Evolutionary conservation across 176 grass and related monocot species (phyloP).

Genomic region (Aegilops tauschii): DNA sequence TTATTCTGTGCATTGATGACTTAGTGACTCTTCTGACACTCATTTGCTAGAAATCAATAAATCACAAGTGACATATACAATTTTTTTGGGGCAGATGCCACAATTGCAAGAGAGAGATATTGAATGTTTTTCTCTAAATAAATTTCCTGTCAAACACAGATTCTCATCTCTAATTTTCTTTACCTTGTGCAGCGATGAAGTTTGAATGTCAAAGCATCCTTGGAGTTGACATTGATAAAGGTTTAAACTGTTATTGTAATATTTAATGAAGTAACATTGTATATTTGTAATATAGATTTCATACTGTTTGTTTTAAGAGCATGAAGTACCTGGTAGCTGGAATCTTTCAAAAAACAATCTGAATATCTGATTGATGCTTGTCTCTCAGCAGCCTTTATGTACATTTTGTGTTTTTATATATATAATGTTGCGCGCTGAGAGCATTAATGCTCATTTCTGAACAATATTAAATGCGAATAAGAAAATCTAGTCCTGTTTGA

Average conservation of each 20-base stretch:
- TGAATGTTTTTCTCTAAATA: neutral
- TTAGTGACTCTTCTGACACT: neutral
- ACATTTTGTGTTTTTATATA: neutral
- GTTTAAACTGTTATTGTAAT: conserved; percentile 28
- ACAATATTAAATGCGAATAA: neutral
- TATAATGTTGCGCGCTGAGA: neutral
- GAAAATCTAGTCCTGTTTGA: neutral
- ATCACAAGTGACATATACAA: neutral
- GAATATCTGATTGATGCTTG: neutral
- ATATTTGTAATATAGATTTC: neutral
- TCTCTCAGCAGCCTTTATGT: neutral
- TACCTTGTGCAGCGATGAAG: conserved; percentile 67
- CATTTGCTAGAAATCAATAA: neutral
- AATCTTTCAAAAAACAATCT: neutral
- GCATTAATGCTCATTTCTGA: neutral
- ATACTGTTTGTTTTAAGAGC: neutral
- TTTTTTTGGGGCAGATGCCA: neutral
- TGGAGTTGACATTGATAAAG: conserved; percentile 92
- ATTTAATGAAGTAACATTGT: conserved; percentile 6
- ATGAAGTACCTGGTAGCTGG: neutral
- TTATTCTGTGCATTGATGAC: neutral
- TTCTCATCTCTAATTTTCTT: conserved; percentile 28
- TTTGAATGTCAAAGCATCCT: conserved; percentile 79
- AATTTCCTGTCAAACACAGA: neutral
- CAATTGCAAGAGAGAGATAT: neutral